Percentiles rank a stretch among this genome's conserved stretches.
phyloP scores from a whole-genome alignment of 139 green algal species.

The Coelastrella sp. region DNA sequence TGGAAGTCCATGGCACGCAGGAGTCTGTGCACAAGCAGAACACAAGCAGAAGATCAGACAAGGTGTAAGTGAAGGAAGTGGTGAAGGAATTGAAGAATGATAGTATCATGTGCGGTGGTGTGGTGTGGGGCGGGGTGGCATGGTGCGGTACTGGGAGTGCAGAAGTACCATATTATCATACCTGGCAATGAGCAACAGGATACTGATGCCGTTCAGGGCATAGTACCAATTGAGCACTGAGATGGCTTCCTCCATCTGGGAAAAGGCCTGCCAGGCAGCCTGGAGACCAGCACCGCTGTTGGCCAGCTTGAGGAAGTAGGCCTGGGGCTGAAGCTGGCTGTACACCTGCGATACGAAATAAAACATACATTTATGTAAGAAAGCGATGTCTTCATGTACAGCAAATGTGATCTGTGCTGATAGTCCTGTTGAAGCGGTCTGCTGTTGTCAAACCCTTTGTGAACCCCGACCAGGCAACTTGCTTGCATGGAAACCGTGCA shows the following conservation, averaged over 20 bases:
- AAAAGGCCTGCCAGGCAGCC: constrained; percentile 53
- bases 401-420: too few species aligned
- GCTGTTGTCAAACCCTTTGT: too few species aligned
- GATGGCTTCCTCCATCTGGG: constrained; percentile 61
- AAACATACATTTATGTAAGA: too few species aligned
- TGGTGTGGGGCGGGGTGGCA: too few species aligned
- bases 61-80: too few species aligned
- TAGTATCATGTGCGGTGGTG: too few species aligned
- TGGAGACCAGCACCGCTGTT: constrained; percentile 55
- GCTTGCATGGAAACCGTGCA: too few species aligned
- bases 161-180: background rate
- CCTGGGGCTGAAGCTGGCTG: constrained; percentile 60
- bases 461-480: too few species aligned
- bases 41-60: background rate
- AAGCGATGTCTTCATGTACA: background rate
- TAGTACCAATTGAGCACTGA: constrained; percentile 83
- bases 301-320: constrained; percentile 74
- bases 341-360: constrained; percentile 69
- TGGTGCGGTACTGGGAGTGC: background rate
- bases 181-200: constrained; percentile 85
- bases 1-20: constrained; percentile 94
- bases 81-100: too few species aligned
- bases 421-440: too few species aligned
- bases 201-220: constrained; percentile 85
- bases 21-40: constrained; percentile 42